Evolutionary conservation across 2,329 filamentous ascomycete species (phyloP).

Genomic region (Alternaria tenuissima): DNA sequence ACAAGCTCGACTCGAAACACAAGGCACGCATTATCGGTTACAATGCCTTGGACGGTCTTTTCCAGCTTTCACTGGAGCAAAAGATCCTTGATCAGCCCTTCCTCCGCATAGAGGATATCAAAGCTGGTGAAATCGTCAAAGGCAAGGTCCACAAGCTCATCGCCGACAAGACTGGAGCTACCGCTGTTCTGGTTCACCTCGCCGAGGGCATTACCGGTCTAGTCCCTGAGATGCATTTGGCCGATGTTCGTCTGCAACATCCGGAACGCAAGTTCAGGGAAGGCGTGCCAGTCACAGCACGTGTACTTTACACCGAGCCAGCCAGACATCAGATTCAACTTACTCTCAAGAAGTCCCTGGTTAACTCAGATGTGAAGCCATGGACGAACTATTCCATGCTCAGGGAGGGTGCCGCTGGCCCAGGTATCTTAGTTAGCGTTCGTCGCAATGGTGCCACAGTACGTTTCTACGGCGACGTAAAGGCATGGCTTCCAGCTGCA

Average conservation of each 20-base stretch:
- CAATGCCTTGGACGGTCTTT: constrained; percentile 85
- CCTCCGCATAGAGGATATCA: constrained; percentile 89
- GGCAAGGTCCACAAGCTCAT: constrained; percentile 86
- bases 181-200: constrained; percentile 81
- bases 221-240: constrained; percentile 85
- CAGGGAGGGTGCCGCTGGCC: constrained; percentile 76
- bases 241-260: constrained; percentile 86
- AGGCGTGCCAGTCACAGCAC: constrained; percentile 81
- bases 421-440: constrained; percentile 87
- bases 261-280: constrained; percentile 97
- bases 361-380: constrained; percentile 85
- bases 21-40: constrained; percentile 84
- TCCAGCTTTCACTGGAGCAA: constrained; percentile 83
- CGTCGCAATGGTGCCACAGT: constrained; percentile 82
- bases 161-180: constrained; percentile 78
- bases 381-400: constrained; percentile 82
- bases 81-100: constrained; percentile 86
- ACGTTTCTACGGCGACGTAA: constrained; percentile 86
- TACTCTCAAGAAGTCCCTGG: constrained; percentile 91
- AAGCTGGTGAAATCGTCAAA: constrained; percentile 79
- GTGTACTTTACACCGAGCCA: constrained; percentile 81
- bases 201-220: constrained; percentile 89
- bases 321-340: constrained; percentile 81
- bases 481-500: constrained; percentile 87
- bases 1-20: constrained; percentile 79